A percentile compares a stretch with the other conserved stretches of the same genome.
Evolutionary conservation across 2,329 filamentous ascomycete genomes (phyloP).

Genomic region (Penicillium sp.): DNA sequence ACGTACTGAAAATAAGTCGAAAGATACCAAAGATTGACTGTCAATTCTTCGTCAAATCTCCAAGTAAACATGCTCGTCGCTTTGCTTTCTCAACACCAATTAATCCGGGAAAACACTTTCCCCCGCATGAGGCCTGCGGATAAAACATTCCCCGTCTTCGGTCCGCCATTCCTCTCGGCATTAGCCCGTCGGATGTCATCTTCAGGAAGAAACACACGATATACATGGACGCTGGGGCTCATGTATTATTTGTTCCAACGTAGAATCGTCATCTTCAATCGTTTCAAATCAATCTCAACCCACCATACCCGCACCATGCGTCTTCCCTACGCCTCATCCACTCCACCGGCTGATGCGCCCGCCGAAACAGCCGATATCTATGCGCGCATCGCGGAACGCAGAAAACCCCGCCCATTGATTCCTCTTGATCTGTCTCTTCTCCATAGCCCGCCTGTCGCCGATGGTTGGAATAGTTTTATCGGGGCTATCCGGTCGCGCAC

Average conservation of each 20-base stretch:
- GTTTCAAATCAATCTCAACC: not conserved
- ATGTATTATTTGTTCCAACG: not conserved
- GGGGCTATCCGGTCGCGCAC: slow-evolving; percentile 54
- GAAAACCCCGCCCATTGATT: slow-evolving; percentile 63
- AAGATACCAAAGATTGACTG: too few relatives aligned
- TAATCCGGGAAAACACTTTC: slow-evolving; percentile 7
- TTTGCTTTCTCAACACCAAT: too few relatives aligned
- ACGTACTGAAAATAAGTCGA: too few relatives aligned
- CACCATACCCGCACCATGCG: slow-evolving; percentile 21
- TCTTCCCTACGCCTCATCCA: slow-evolving; percentile 25
- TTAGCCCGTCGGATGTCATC: not conserved
- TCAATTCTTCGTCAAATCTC: too few relatives aligned
- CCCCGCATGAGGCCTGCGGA: slow-evolving; percentile 1
- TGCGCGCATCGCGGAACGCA: slow-evolving; percentile 26
- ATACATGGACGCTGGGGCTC: not conserved
- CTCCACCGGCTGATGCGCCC: slow-evolving; percentile 20
- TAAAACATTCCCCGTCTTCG: slow-evolving; percentile 4
- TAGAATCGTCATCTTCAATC: not conserved
- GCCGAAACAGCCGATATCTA: slow-evolving; percentile 27
- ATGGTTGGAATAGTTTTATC: slow-evolving; percentile 62
- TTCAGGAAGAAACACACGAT: not conserved
- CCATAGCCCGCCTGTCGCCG: slow-evolving; percentile 68
- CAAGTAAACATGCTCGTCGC: too few relatives aligned
- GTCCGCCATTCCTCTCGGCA: not conserved
- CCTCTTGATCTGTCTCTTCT: slow-evolving; percentile 72